These are phyloP conservation scores for Citeromyces hawaiiensis DNA, from an alignment of 1,139 yeast species.

Conservation along the genomic window DNA sequence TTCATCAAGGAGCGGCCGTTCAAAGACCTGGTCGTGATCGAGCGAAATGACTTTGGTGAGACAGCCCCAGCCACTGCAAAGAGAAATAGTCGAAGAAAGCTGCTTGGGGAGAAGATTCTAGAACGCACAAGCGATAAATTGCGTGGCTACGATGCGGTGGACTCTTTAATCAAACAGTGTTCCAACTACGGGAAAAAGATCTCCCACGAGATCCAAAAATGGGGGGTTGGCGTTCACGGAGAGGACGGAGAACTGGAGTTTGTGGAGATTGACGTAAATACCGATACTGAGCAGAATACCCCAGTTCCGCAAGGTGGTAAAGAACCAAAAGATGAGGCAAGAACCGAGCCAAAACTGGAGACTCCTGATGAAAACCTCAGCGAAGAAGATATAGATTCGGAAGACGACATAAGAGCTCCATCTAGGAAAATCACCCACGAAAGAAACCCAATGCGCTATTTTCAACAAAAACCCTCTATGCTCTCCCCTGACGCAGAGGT, in stretches of 20 bases:
- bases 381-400: conserved; percentile 10
- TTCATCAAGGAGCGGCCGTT: conserved; percentile 62
- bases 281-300: conserved; percentile 9
- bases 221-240: conserved; percentile 76
- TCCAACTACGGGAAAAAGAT: conserved; percentile 64
- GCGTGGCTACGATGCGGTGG: conserved; percentile 89
- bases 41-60: conserved; percentile 34
- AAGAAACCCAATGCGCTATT: conserved; percentile 27
- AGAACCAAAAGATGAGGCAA: conserved; percentile 6
- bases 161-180: conserved; percentile 75
- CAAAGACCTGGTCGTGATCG: conserved; percentile 37
- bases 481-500: conserved; percentile 51
- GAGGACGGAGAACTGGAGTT: conserved; percentile 43
- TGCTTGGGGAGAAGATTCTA: conserved; percentile 63
- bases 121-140: conserved; percentile 59
- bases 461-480: conserved; percentile 58
- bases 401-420: background rate
- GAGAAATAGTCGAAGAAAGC: conserved; percentile 25
- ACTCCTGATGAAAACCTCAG: conserved; percentile 11
- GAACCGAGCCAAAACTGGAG: conserved; percentile 7
- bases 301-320: conserved; percentile 6
- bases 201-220: conserved; percentile 56
- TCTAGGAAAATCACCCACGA: conserved; percentile 6
- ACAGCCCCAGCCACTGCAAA: conserved; percentile 3
- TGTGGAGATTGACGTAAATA: conserved; percentile 27